Percentiles rank a stretch among this genome's conserved stretches.
These are phyloP conservation scores for Panicum miliaceum DNA, from an alignment of 176 grass and related monocot genomes.

Conservation along the genomic window DNA sequence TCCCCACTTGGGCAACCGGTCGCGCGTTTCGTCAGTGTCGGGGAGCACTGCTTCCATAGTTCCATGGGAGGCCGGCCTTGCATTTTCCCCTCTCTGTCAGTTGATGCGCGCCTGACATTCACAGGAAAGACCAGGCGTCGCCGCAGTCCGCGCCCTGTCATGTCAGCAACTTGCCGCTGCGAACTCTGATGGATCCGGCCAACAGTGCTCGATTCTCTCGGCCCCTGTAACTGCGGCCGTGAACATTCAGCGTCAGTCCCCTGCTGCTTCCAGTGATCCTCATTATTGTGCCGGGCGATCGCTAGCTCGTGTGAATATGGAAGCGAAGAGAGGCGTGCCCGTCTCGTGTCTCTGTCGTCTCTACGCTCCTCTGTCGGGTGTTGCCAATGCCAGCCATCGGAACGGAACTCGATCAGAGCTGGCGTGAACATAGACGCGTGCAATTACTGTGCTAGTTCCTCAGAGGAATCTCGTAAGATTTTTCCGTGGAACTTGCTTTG, in stretches of 20 bases:
- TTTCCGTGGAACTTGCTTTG: background rate
- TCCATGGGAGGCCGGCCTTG: no score
- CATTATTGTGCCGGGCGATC: background rate
- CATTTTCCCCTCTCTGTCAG: no score
- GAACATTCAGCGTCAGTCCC: background rate
- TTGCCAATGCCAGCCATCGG: background rate
- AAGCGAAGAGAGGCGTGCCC: slow-evolving; percentile 6
- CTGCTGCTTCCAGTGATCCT: background rate
- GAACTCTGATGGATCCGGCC: background rate
- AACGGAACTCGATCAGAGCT: background rate
- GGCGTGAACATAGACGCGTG: background rate
- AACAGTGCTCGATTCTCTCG: background rate
- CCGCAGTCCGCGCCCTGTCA: no score
- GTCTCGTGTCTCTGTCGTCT: background rate
- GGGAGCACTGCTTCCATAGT: no score
- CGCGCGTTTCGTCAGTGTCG: no score
- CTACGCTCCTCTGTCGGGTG: background rate
- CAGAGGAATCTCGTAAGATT: background rate
- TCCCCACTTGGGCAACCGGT: no score
- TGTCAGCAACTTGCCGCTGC: background rate
- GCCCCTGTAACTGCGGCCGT: background rate
- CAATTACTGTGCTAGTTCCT: background rate
- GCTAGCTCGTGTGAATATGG: background rate
- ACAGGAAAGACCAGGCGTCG: no score
- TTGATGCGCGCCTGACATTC: no score